phyloP scores from a whole-genome alignment of 2,329 filamentous ascomycete species.

The Bipolaris cookei region DNA sequence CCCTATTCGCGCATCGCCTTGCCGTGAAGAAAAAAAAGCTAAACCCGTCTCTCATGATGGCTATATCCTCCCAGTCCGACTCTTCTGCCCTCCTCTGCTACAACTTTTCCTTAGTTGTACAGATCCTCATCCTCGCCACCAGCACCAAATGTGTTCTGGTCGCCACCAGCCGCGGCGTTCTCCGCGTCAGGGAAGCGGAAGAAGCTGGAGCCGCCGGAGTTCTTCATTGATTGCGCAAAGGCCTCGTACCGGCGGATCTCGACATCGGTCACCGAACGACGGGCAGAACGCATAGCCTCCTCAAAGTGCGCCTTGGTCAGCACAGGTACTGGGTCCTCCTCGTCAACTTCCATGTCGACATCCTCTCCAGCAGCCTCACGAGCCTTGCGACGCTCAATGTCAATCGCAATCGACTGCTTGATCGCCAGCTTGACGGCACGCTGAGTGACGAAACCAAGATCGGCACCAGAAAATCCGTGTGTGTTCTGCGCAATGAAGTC shows the following conservation, averaged over 20 bases:
- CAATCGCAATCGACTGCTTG: slow-evolving; percentile 88
- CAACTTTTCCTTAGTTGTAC: slow-evolving; percentile 73
- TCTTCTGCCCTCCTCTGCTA: slow-evolving; percentile 1
- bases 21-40: slow-evolving; percentile 18
- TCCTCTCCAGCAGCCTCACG: slow-evolving; percentile 75
- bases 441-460: slow-evolving; percentile 98
- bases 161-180: slow-evolving; percentile 58
- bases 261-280: slow-evolving; percentile 92
- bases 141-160: slow-evolving; percentile 71
- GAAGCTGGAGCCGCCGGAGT: slow-evolving; percentile 90
- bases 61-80: slow-evolving; percentile 16
- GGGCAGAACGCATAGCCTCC: slow-evolving; percentile 95
- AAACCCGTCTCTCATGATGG: slow-evolving; percentile 22
- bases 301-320: slow-evolving; percentile 97
- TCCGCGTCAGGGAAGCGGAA: slow-evolving; percentile 83
- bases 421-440: slow-evolving; percentile 99
- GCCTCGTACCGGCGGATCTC: slow-evolving; percentile 98
- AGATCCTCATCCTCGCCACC: slow-evolving; percentile 95
- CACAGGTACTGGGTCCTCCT: slow-evolving; percentile 92
- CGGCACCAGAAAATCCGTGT: slow-evolving; percentile 98
- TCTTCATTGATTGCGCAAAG: slow-evolving; percentile 99
- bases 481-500: slow-evolving; percentile 94
- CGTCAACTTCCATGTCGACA: slow-evolving; percentile 76
- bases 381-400: slow-evolving; percentile 89
- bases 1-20: slow-evolving; percentile 17